Evolutionary conservation across 164 flowering plant species (phyloP).

Genomic region (Magnolia sinica): DNA sequence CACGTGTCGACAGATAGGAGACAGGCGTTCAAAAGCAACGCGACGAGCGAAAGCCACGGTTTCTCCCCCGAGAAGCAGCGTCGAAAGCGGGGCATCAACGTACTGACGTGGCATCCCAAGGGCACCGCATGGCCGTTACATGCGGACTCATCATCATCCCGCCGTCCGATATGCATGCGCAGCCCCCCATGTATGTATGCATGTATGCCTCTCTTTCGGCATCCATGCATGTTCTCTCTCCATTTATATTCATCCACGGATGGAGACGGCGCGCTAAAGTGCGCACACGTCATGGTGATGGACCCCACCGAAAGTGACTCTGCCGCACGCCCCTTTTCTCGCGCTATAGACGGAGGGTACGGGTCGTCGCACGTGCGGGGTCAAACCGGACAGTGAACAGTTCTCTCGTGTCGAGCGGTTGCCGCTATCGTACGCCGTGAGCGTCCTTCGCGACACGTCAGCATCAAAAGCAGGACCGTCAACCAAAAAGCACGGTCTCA

Average conservation of each 20-base stretch:
- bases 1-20: no score
- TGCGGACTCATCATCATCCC: neutral
- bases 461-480: neutral
- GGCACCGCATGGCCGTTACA: neutral
- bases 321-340: neutral
- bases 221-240: neutral
- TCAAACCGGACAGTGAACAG: neutral
- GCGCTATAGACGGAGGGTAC: neutral
- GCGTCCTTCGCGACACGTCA: neutral
- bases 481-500: neutral
- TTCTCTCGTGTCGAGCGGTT: neutral
- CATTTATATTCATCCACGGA: neutral
- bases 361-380: neutral
- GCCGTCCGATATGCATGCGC: constrained; percentile 1
- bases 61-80: neutral
- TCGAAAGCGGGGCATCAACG: neutral
- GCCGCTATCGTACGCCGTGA: neutral
- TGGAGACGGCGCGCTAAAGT: neutral
- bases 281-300: neutral
- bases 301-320: neutral
- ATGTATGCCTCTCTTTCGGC: neutral
- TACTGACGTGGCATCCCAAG: neutral
- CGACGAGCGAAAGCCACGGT: no score
- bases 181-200: neutral
- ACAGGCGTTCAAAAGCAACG: no score